Base-by-base conservation (phyloP, 306 rosid species). In the Castanospermum australe region DNA sequence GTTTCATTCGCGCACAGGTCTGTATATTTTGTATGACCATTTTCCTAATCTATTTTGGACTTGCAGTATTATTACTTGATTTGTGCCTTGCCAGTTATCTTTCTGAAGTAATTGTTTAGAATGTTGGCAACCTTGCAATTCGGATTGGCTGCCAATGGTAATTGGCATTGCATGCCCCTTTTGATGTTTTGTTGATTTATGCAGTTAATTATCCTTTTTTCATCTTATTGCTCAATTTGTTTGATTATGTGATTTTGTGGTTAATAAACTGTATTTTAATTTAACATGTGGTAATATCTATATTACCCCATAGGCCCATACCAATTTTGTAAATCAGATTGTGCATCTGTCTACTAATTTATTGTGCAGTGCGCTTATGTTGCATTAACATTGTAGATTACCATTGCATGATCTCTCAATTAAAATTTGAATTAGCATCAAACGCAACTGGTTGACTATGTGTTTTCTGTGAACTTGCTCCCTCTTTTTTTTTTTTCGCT, bases 1-100 rank as follows among this genome's bases (percentile, higher is more conserved):
- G 94, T 15, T 93, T 35, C 18, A 79, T 89, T 41, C 96, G 94
- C 6, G 94, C 98, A 6, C 98, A 93, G 97, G 97, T 93, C 30
- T n/a, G 51, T 41, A 2, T 71, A 6, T 18, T 2, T 13, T 1
- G 2, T 50, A 4, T 17, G 2, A 28, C 10, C 2, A 4, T 21
- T 66, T 39, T 52, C 21, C 14, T 24, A 9, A 39, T 44, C 4
- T 63, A 0, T 45, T 56, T 35, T 13, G 2, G 6, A 2, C 28
- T 67, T 25, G 12, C 2, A 13, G 8, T 35, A 1, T 15, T 64
- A 4, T 60, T 30, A 22, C 9, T 28, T 15, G 22, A 47, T 11
- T 66, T 50, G 2, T 68, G 56, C 17, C 3, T n/a, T 18, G 6
- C 21, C 1, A 1, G 15, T 30, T 33, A 20, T 2, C 35, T 50